These are phyloP conservation scores for Ilyonectria mors-panacis DNA, from an alignment of 2,329 filamentous ascomycete genomes.

Conservation along the genomic window DNA sequence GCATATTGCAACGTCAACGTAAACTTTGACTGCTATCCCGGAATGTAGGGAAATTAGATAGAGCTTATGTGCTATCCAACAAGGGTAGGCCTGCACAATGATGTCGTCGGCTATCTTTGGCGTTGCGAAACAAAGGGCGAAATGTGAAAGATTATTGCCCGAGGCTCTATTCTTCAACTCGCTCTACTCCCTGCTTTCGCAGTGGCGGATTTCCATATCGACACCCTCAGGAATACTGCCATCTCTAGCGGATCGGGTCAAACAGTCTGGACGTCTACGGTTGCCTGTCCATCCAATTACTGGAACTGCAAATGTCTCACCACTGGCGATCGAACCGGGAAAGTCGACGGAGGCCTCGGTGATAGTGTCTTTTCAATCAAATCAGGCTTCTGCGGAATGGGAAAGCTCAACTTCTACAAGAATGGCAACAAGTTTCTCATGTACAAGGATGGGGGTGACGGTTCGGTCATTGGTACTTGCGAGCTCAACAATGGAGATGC, in stretches of 20 bases:
- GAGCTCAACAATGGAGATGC: not conserved
- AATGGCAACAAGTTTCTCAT: not conserved
- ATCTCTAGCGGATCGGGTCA: not conserved
- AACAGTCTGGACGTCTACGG: not conserved
- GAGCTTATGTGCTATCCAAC: no score
- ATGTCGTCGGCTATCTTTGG: no score
- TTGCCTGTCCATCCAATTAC: not conserved
- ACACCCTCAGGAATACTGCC: not conserved
- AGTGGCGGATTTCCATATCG: not conserved
- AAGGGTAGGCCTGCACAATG: no score
- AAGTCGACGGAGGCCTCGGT: not conserved
- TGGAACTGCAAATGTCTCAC: not conserved
- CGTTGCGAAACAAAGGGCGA: no score
- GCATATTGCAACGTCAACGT: no score
- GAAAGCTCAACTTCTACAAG: not conserved
- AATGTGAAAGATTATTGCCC: no score
- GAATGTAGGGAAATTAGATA: no score
- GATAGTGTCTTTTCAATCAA: not conserved
- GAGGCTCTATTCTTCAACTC: not conserved
- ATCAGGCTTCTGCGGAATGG: not conserved
- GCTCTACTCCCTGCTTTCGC: not conserved
- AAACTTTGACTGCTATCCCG: no score
- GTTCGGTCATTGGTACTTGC: not conserved
- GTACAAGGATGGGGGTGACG: not conserved
- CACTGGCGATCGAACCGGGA: not conserved